These are phyloP conservation scores for Kitagawia praeruptora DNA, from an alignment of 129 eudicot genomes.

Conservation along the genomic window DNA sequence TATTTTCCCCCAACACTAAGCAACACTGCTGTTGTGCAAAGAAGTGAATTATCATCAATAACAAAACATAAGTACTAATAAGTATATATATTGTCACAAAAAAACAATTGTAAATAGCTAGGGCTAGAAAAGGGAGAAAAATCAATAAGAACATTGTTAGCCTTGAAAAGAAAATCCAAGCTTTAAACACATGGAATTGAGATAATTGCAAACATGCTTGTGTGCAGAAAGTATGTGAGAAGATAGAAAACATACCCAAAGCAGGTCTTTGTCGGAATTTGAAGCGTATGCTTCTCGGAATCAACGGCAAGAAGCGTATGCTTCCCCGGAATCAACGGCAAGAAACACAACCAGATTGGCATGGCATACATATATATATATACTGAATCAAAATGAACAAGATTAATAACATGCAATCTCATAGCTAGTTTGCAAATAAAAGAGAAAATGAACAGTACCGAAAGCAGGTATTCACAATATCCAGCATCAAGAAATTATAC, in stretches of 20 bases:
- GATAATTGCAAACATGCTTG: not conserved
- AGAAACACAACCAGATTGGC: not conserved
- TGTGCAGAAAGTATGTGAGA: not conserved
- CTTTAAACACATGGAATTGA: not conserved
- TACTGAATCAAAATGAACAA: not conserved
- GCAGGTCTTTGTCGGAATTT: not conserved
- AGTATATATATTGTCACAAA: not conserved
- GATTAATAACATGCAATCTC: not conserved
- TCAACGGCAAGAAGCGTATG: not conserved
- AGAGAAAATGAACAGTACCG: not conserved
- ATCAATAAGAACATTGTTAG: too few relatives aligned
- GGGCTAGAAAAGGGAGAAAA: not conserved
- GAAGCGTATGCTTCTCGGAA: not conserved
- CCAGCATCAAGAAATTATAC: not conserved
- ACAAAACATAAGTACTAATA: not conserved
- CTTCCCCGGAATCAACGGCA: not conserved
- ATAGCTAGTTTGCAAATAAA: not conserved
- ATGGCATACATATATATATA: too few relatives aligned
- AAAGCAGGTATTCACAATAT: not conserved
- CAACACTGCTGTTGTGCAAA: not conserved
- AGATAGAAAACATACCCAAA: not conserved
- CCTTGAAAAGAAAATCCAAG: not conserved
- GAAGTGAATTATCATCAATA: not conserved
- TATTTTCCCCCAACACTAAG: not conserved
- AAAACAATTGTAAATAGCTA: not conserved